Conservation (phyloP, 257 asterid species). For the Thymus quinquecostatus region DNA sequence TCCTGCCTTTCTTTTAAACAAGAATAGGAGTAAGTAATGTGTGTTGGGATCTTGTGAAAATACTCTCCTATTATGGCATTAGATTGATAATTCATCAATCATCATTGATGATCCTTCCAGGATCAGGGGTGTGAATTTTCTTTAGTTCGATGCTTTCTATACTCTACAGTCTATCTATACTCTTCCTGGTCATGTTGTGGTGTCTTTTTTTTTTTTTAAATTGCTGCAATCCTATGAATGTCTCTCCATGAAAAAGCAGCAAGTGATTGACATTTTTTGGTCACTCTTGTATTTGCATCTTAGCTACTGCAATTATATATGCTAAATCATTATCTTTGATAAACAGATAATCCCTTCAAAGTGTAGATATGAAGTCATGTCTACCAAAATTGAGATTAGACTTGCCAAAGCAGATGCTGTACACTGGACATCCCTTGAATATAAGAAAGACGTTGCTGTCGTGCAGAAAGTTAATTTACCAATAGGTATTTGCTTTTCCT, state of each 20-base stretch:
- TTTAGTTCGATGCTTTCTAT: not conserved
- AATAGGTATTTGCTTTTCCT: conserved; percentile 49
- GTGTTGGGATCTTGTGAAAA: conserved; percentile 8
- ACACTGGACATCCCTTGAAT: conserved; percentile 86
- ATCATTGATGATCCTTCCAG: not conserved
- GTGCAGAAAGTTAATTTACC: conserved; percentile 49
- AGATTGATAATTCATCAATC: not conserved
- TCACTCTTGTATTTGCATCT: not conserved
- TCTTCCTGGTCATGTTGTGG: not conserved
- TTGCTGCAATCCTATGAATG: not conserved
- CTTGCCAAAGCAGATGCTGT: conserved; percentile 83
- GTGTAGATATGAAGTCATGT: conserved; percentile 68
- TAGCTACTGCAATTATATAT: conserved; percentile 17
- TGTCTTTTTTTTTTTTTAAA: not conserved
- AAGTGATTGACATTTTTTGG: not conserved
- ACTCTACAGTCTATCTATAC: too few species aligned
- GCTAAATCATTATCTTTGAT: conserved; percentile 15
- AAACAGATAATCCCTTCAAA: conserved; percentile 81
- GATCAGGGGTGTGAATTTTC: not conserved
- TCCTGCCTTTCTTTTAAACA: conserved; percentile 2
- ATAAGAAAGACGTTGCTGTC: conserved; percentile 45
- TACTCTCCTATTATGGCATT: conserved; percentile 4
- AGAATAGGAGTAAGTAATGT: not conserved
- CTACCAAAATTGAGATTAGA: conserved; percentile 89
- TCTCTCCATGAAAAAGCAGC: conserved; percentile 9